Percentiles rank a stretch among this genome's conserved stretches.
phyloP scores from a whole-genome alignment of 1,284 basidiomycete genomes.

The Rhodofomes roseus region DNA sequence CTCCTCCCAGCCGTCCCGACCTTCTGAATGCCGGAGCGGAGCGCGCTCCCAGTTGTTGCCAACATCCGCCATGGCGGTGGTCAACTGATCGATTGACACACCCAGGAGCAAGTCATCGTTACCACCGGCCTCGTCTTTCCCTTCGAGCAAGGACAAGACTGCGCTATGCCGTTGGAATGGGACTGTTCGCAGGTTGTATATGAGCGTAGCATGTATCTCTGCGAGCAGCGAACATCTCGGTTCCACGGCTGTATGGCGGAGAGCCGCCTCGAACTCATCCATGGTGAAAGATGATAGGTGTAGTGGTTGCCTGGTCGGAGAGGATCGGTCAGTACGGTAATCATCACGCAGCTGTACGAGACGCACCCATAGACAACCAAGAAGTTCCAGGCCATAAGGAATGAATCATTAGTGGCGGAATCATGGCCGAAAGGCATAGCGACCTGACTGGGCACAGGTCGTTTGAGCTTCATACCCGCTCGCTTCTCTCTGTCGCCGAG shows the following conservation, averaged over 20 bases:
- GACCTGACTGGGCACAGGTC: slow-evolving; percentile 63
- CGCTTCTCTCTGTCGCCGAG: slow-evolving; percentile 76
- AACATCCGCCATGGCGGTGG: slow-evolving; percentile 62
- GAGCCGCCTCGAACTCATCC: slow-evolving; percentile 89
- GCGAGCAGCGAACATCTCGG: slow-evolving; percentile 75
- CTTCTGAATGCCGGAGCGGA: slow-evolving; percentile 61
- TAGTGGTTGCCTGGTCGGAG: slow-evolving; percentile 67
- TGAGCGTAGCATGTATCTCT: slow-evolving; percentile 86
- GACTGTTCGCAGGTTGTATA: slow-evolving; percentile 85
- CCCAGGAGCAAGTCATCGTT: slow-evolving; percentile 39
- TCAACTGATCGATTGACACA: slow-evolving; percentile 55
- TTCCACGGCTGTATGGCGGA: slow-evolving; percentile 74
- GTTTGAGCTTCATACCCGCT: slow-evolving; percentile 61
- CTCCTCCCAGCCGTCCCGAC: slow-evolving; percentile 80
- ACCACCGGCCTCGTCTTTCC: slow-evolving; percentile 42
- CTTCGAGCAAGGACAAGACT: slow-evolving; percentile 56
- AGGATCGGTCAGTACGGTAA: neutral
- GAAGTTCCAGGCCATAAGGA: slow-evolving; percentile 91
- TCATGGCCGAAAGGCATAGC: slow-evolving; percentile 76
- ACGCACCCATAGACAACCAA: slow-evolving; percentile 87
- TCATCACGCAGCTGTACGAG: neutral
- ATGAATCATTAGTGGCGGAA: slow-evolving; percentile 73
- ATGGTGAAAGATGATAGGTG: slow-evolving; percentile 88
- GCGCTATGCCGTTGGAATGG: slow-evolving; percentile 68
- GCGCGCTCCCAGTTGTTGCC: slow-evolving; percentile 82